phyloP scores from a whole-genome alignment of 1,284 basidiomycete species.

The Ustilago cynodontis region DNA sequence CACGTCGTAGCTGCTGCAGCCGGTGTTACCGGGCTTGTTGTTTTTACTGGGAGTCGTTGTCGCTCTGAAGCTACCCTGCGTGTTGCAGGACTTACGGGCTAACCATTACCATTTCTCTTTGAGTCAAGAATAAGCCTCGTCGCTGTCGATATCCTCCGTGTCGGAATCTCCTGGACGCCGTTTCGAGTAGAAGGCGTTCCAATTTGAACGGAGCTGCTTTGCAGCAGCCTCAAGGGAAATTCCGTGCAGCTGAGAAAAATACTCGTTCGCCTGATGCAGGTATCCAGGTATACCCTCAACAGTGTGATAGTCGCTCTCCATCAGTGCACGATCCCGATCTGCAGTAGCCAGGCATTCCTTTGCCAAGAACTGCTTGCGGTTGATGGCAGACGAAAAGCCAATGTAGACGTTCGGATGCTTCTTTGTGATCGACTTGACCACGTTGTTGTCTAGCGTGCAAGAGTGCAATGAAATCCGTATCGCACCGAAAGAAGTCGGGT shows the following conservation, averaged over 20 bases:
- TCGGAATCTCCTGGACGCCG: slow-evolving; percentile 1
- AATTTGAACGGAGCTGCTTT: slow-evolving; percentile 31
- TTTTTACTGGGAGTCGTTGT: too few species aligned
- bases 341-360: slow-evolving; percentile 44
- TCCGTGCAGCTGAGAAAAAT: slow-evolving; percentile 32
- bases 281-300: slow-evolving; percentile 45
- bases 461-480: slow-evolving; percentile 60
- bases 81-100: too few species aligned
- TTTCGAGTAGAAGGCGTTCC: slow-evolving; percentile 26
- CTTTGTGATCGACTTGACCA: slow-evolving; percentile 52
- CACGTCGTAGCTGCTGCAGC: too few species aligned
- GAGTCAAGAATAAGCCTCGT: background rate
- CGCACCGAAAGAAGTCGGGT: slow-evolving; percentile 35
- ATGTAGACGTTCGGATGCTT: slow-evolving; percentile 61
- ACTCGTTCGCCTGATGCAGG: slow-evolving; percentile 27
- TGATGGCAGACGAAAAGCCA: slow-evolving; percentile 65
- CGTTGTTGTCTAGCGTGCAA: slow-evolving; percentile 62
- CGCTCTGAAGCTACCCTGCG: too few species aligned
- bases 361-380: slow-evolving; percentile 51
- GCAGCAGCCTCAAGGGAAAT: slow-evolving; percentile 20
- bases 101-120: background rate
- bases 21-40: too few species aligned
- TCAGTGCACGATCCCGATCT: slow-evolving; percentile 45
- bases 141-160: slow-evolving; percentile 13
- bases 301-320: slow-evolving; percentile 62